phyloP scores from a whole-genome alignment of 768 basidiomycete species.

The Auriscalpium vulgare region DNA sequence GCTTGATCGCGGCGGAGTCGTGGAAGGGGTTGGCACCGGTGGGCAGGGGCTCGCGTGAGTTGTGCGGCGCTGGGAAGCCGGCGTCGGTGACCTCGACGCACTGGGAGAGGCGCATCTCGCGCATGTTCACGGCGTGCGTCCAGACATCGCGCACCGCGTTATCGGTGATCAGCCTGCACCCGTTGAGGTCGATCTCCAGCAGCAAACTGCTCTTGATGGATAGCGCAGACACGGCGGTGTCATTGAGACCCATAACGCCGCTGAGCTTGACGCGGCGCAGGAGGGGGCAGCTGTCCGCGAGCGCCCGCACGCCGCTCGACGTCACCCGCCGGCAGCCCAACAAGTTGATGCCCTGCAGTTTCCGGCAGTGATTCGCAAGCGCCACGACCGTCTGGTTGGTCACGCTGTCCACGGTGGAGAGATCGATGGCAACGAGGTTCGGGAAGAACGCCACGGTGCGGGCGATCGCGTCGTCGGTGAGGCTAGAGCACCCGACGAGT shows the following conservation, averaged over 20 bases:
- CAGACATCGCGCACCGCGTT: conserved; percentile 76
- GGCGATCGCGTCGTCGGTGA: conserved; percentile 57
- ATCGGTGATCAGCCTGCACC: conserved; percentile 74
- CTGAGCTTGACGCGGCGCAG: conserved; percentile 88
- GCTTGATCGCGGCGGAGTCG: conserved; percentile 22
- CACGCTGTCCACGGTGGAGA: conserved; percentile 62
- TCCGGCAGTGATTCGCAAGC: conserved; percentile 60
- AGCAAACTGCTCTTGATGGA: conserved; percentile 76
- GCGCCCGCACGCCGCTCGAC: conserved; percentile 65
- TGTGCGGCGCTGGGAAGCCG: conserved; percentile 74
- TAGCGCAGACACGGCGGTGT: conserved; percentile 66
- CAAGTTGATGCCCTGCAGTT: conserved; percentile 89
- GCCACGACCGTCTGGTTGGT: conserved; percentile 66
- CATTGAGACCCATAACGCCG: conserved; percentile 67
- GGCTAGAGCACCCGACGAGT: conserved; percentile 65
- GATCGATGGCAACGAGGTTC: conserved; percentile 81
- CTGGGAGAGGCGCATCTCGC: conserved; percentile 83
- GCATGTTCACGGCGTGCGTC: conserved; percentile 71
- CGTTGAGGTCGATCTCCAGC: conserved; percentile 89
- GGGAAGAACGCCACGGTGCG: conserved; percentile 61
- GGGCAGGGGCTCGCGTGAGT: conserved; percentile 36
- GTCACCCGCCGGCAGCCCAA: conserved; percentile 76
- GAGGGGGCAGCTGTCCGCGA: conserved; percentile 67
- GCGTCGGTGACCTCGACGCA: conserved; percentile 73
- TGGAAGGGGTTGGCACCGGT: conserved; percentile 27